A percentile compares a stretch with the other conserved stretches of the same genome.
Conservation (phyloP, 805 yeast species). For the Nakazawaea sp. region DNA sequence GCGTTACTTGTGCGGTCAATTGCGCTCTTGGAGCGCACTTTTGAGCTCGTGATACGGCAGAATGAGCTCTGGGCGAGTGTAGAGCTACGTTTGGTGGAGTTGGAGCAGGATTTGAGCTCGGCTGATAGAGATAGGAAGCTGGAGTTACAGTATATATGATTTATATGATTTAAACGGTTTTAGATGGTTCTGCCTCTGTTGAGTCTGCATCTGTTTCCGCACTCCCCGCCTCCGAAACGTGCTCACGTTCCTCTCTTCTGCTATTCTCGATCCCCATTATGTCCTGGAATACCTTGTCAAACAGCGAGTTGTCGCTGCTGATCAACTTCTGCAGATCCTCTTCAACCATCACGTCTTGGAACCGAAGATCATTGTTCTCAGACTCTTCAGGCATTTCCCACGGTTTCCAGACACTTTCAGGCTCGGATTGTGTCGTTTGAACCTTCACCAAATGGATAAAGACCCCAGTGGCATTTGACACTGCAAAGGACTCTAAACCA, state of each 20-base stretch:
- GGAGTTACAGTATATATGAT: not conserved
- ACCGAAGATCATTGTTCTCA: not conserved
- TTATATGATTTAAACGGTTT: too few relatives aligned
- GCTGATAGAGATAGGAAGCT: not conserved
- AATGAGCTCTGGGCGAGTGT: slow-evolving; percentile 2
- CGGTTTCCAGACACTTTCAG: not conserved
- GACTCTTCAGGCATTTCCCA: not conserved
- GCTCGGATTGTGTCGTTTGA: not conserved
- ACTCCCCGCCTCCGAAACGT: not conserved
- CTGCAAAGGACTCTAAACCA: slow-evolving; percentile 4
- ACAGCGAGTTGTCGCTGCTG: not conserved
- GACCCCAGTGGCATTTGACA: slow-evolving; percentile 1
- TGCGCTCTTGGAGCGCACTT: slow-evolving; percentile 5
- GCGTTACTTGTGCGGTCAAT: slow-evolving; percentile 7
- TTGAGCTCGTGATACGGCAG: not conserved
- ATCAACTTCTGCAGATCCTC: slow-evolving; percentile 2
- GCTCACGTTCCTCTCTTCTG: not conserved
- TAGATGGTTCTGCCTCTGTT: too few relatives aligned
- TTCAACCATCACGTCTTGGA: slow-evolving; percentile 1
- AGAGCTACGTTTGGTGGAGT: not conserved
- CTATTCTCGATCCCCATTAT: not conserved
- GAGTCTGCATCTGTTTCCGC: too few relatives aligned
- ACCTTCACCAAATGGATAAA: slow-evolving; percentile 5
- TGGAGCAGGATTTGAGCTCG: not conserved
- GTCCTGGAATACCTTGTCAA: slow-evolving; percentile 3